A percentile compares a stretch with the other conserved stretches of the same genome.
Conservation (phyloP, 805 yeast genomes). For the Candida insectorum region DNA sequence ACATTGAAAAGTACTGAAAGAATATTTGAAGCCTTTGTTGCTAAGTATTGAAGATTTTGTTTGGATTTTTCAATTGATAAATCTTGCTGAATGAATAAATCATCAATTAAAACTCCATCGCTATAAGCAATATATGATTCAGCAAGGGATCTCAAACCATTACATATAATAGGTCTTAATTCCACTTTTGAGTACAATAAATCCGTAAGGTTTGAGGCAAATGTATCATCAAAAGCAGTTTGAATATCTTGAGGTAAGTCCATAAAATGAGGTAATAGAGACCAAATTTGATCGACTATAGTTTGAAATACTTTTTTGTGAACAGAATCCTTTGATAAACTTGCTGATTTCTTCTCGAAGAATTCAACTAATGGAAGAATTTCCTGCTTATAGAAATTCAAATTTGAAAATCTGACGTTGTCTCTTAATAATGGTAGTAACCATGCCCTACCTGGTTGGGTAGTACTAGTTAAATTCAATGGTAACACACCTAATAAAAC, state of each 20-base stretch:
- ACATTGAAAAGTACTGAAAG: slow-evolving; percentile 89
- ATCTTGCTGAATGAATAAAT: slow-evolving; percentile 54
- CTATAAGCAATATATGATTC: slow-evolving; percentile 69
- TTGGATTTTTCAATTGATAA: slow-evolving; percentile 57
- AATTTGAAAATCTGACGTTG: slow-evolving; percentile 66
- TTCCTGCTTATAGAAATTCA: slow-evolving; percentile 58
- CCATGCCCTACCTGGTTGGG: slow-evolving; percentile 90
- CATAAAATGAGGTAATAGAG: slow-evolving; percentile 83
- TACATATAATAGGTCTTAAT: slow-evolving; percentile 78
- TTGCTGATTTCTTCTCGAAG: slow-evolving; percentile 48
- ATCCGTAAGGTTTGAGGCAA: slow-evolving; percentile 75
- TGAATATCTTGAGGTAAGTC: slow-evolving; percentile 77
- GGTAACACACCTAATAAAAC: slow-evolving; percentile 73
- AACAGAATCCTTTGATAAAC: slow-evolving; percentile 53
- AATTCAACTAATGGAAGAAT: slow-evolving; percentile 63
- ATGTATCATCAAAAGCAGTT: slow-evolving; percentile 62
- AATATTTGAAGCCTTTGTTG: slow-evolving; percentile 67
- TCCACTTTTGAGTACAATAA: slow-evolving; percentile 71
- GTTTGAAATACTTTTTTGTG: slow-evolving; percentile 80
- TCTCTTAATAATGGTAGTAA: slow-evolving; percentile 87
- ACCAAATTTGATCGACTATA: slow-evolving; percentile 88
- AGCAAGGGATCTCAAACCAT: slow-evolving; percentile 71
- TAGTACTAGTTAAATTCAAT: slow-evolving; percentile 61
- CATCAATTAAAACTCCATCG: slow-evolving; percentile 55
- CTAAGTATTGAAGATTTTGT: slow-evolving; percentile 58